Conservation (phyloP, 352 stramenopile species). For the Globisporangium paddicum region DNA sequence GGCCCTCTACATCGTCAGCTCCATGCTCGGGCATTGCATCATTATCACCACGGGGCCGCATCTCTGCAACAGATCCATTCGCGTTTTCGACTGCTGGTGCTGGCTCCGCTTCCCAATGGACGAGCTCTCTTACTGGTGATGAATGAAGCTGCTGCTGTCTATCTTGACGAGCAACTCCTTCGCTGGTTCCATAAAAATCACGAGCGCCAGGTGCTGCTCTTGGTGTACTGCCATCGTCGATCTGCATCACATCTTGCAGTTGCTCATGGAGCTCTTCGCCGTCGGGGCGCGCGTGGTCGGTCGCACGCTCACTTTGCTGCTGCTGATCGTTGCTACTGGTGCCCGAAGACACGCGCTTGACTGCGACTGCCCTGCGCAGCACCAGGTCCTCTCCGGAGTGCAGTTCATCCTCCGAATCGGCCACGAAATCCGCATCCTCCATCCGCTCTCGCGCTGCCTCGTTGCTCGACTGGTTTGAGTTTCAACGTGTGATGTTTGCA, state of each 20-base stretch:
- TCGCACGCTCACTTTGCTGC: not conserved
- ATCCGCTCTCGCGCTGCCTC: conserved; percentile 18
- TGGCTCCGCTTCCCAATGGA: not conserved
- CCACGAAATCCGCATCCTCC: conserved; percentile 48
- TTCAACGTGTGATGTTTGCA: no score
- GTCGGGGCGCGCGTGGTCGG: not conserved
- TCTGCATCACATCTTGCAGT: not conserved
- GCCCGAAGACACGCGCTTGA: not conserved
- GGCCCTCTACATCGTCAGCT: not conserved
- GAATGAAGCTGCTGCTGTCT: not conserved
- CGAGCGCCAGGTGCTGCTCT: not conserved
- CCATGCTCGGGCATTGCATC: not conserved
- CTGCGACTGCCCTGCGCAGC: not conserved
- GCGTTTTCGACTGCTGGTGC: not conserved
- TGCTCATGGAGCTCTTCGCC: not conserved
- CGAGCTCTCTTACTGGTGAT: not conserved
- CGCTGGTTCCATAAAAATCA: not conserved
- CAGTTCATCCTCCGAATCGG: conserved; percentile 40
- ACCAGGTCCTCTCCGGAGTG: not conserved
- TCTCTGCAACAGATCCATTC: not conserved
- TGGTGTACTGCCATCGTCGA: not conserved
- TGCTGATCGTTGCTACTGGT: not conserved
- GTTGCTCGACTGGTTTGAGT: no score
- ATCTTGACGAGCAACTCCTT: not conserved
- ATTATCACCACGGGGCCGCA: not conserved